Evolutionary conservation across 2,329 filamentous ascomycete species (phyloP).

Genomic region (Cryphonectria radicalis): DNA sequence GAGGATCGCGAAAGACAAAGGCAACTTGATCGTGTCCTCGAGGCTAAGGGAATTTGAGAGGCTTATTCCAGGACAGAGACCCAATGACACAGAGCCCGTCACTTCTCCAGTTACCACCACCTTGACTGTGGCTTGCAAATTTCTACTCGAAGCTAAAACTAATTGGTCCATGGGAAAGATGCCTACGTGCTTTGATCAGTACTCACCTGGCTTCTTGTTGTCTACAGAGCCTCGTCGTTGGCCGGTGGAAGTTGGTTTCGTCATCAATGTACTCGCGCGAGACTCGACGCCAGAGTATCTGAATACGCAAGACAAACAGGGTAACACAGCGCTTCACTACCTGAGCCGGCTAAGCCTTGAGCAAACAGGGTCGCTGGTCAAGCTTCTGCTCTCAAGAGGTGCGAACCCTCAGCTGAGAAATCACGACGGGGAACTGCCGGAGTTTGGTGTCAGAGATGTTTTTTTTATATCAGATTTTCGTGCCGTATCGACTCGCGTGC

Average conservation of each 20-base stretch:
- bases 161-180: background rate
- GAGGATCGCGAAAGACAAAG: background rate
- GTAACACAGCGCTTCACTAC: constrained; percentile 1
- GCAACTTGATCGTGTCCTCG: background rate
- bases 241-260: background rate
- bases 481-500: no score
- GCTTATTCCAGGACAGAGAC: background rate
- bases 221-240: background rate
- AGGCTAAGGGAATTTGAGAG: background rate
- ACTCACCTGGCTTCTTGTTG: background rate
- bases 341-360: background rate
- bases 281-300: constrained; percentile 1
- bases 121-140: background rate
- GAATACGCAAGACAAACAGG: background rate
- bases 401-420: background rate
- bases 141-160: background rate
- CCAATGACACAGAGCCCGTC: background rate
- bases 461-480: background rate
- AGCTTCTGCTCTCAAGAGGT: background rate
- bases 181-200: background rate
- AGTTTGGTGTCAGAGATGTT: background rate
- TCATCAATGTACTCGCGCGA: background rate
- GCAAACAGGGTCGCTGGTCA: no score
- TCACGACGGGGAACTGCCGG: background rate
- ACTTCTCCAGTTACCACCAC: background rate